A percentile compares a stretch with the other conserved stretches of the same genome.
phyloP scores from a whole-genome alignment of 768 basidiomycete genomes.

The Boletus bicolor region DNA sequence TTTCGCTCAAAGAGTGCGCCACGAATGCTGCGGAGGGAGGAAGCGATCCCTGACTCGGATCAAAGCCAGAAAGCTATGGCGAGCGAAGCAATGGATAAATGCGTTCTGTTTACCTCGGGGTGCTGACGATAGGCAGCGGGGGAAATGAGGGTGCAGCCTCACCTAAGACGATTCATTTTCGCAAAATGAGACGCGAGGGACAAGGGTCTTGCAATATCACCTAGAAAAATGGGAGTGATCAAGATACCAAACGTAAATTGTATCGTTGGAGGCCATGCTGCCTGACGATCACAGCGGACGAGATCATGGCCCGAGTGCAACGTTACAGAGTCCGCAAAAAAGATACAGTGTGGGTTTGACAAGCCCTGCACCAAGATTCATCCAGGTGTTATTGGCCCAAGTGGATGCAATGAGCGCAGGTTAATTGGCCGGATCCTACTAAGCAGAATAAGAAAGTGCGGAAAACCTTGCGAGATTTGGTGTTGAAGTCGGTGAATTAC shows the following conservation, averaged over 20 bases:
- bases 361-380: neutral
- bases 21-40: conserved; percentile 10
- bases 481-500: neutral
- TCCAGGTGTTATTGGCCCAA: neutral
- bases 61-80: conserved; percentile 17
- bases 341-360: neutral
- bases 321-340: neutral
- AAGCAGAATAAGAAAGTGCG: neutral
- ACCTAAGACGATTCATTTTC: conserved; percentile 8
- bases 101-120: conserved; percentile 11
- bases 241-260: conserved; percentile 25
- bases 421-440: neutral
- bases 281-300: conserved; percentile 2
- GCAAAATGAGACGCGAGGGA: conserved; percentile 14
- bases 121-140: neutral
- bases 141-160: conserved; percentile 8
- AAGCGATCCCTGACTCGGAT: conserved; percentile 28
- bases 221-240: conserved; percentile 13
- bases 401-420: neutral
- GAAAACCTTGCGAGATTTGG: neutral
- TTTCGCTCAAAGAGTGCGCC: conserved; percentile 6
- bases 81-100: conserved; percentile 6
- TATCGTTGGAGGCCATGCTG: conserved; percentile 21
- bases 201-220: conserved; percentile 6
- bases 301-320: neutral